phyloP scores from a whole-genome alignment of 768 basidiomycete genomes.

The Boletus rufocinnamomeus region DNA sequence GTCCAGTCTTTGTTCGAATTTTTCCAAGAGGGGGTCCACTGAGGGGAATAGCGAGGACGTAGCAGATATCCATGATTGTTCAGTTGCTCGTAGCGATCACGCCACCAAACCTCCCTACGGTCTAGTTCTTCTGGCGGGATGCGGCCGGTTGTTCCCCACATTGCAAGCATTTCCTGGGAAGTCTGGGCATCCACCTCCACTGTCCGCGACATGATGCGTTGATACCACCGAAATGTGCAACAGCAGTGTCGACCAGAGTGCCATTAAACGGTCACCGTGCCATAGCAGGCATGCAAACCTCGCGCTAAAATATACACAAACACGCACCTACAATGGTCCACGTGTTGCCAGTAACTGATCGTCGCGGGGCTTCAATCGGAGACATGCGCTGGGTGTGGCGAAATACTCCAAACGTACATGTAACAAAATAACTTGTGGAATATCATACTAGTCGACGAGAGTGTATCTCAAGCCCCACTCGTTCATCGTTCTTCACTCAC shows the following conservation, averaged over 20 bases:
- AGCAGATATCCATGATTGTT: slow-evolving; percentile 9
- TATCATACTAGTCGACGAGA: neutral
- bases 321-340: slow-evolving; percentile 1
- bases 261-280: neutral
- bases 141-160: slow-evolving; percentile 4
- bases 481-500: neutral
- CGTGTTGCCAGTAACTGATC: neutral
- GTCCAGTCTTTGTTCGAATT: neutral
- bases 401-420: neutral
- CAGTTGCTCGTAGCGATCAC: slow-evolving; percentile 8
- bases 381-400: slow-evolving; percentile 2
- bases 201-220: neutral
- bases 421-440: neutral
- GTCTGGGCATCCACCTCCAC: neutral
- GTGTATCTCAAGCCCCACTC: no score
- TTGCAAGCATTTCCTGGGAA: neutral
- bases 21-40: slow-evolving; percentile 17
- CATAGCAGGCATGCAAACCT: neutral
- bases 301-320: slow-evolving; percentile 19
- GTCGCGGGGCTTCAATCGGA: slow-evolving; percentile 8
- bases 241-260: neutral
- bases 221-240: neutral
- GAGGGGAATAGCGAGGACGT: slow-evolving; percentile 16
- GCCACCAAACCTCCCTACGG: slow-evolving; percentile 16
- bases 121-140: slow-evolving; percentile 10